A percentile compares a stretch with the other conserved stretches of the same genome.
phyloP scores from a whole-genome alignment of 805 yeast genomes.

The Tetrapisispora arboricola region DNA sequence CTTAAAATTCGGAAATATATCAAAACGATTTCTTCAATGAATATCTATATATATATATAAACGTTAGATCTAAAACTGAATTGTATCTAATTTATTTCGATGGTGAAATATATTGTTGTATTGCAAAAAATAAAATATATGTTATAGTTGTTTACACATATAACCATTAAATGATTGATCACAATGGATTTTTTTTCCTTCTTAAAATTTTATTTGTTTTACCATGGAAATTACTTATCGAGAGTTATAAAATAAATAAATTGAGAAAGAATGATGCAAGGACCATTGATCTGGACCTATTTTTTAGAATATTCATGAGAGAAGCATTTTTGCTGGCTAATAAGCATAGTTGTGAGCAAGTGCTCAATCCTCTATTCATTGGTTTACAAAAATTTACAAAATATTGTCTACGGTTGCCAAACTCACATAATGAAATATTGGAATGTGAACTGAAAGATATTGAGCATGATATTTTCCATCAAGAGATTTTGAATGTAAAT shows the following conservation, averaged over 20 bases:
- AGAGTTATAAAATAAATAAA: background rate
- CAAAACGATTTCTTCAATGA: no score
- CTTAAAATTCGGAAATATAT: no score
- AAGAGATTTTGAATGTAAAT: background rate
- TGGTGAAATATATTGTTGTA: no score
- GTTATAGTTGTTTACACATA: background rate
- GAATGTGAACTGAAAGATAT: background rate
- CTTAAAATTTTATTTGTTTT: conserved; percentile 5
- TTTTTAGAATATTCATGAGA: conserved; percentile 9
- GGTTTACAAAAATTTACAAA: background rate
- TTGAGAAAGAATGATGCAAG: background rate
- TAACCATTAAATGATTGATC: background rate
- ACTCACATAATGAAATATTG: background rate
- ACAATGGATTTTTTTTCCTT: conserved; percentile 4
- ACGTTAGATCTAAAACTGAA: no score
- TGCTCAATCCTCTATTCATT: conserved; percentile 12
- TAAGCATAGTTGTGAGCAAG: conserved; percentile 4
- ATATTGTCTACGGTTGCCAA: background rate
- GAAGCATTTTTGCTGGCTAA: conserved; percentile 11
- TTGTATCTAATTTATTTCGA: no score
- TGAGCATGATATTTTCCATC: background rate
- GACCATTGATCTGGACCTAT: conserved; percentile 1
- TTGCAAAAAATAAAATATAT: no score
- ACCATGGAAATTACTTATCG: conserved; percentile 2
- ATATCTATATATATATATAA: no score